Percentiles rank a stretch among this genome's conserved stretches.
phyloP scores from a whole-genome alignment of 441 rosid genomes.

The Populus tomentosa region DNA sequence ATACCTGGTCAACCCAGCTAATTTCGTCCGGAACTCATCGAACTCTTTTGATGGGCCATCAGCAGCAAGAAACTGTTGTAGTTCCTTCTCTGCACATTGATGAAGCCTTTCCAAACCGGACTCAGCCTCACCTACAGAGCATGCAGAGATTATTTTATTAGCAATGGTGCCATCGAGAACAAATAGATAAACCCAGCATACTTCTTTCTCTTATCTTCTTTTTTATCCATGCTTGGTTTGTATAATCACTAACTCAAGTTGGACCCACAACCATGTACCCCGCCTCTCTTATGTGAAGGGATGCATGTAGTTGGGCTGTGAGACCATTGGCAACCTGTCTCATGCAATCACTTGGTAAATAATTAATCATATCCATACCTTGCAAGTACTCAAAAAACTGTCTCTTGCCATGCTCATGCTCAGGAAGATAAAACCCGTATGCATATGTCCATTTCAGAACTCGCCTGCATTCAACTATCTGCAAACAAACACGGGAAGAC shows the following conservation, averaged over 20 bases:
- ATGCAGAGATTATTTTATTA: conserved; percentile 3
- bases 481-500: conserved; percentile 22
- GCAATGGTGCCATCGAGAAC: not conserved
- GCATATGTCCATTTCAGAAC: conserved; percentile 88
- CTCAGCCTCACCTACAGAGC: conserved; percentile 73
- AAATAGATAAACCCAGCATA: not conserved
- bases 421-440: conserved; percentile 79
- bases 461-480: conserved; percentile 81
- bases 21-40: conserved; percentile 59
- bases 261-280: not conserved
- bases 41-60: conserved; percentile 48
- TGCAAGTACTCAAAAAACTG: conserved; percentile 80
- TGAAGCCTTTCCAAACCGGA: conserved; percentile 80
- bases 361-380: conserved; percentile 40
- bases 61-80: conserved; percentile 38
- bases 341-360: not conserved
- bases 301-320: not conserved
- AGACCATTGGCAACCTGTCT: not conserved
- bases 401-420: conserved; percentile 60
- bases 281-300: not conserved
- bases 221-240: not conserved
- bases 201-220: not conserved
- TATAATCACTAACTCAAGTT: not conserved
- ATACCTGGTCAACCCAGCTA: conserved; percentile 72
- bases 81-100: conserved; percentile 73